A percentile compares a stretch with the other conserved stretches of the same genome.
These are phyloP conservation scores for Trametes cubensis DNA, from an alignment of 768 basidiomycete species.

Conservation along the genomic window DNA sequence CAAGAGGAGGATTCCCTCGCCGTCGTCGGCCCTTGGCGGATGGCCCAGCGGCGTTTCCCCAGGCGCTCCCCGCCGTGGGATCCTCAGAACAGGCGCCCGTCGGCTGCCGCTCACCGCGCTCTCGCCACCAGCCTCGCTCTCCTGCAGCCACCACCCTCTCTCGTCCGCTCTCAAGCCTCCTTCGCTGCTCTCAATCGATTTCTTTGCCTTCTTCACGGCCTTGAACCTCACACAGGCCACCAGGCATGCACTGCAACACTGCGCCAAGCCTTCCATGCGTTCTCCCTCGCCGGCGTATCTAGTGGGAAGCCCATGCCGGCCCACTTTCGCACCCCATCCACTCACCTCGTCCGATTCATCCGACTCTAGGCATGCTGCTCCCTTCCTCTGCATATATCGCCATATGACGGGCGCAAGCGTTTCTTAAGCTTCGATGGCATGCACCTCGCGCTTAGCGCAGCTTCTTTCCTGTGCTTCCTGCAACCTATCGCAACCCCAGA, in stretches of 20 bases:
- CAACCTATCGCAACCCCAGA: not conserved
- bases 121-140: not conserved
- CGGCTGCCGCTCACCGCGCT: conserved; percentile 13
- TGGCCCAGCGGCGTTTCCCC: not conserved
- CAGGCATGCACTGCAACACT: too few species aligned
- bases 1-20: too few species aligned
- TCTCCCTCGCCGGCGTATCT: conserved; percentile 46
- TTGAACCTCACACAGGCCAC: too few species aligned
- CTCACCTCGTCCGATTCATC: conserved; percentile 13
- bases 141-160: not conserved
- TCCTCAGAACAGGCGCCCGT: conserved; percentile 3
- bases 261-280: conserved; percentile 43
- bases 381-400: conserved; percentile 1
- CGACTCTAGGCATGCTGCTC: conserved; percentile 2
- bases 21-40: not conserved
- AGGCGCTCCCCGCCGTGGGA: not conserved
- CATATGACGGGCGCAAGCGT: not conserved
- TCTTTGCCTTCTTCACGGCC: too few species aligned
- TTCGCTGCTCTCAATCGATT: conserved; percentile 38
- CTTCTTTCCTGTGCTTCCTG: not conserved
- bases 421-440: conserved; percentile 2
- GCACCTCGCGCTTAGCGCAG: not conserved
- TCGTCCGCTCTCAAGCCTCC: conserved; percentile 42
- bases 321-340: conserved; percentile 31
- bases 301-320: conserved; percentile 20